Percentiles rank a stretch among this genome's conserved stretches.
These are phyloP conservation scores for Mycosarcoma mackinlayi DNA, from an alignment of 1,284 basidiomycete genomes.

Conservation along the genomic window DNA sequence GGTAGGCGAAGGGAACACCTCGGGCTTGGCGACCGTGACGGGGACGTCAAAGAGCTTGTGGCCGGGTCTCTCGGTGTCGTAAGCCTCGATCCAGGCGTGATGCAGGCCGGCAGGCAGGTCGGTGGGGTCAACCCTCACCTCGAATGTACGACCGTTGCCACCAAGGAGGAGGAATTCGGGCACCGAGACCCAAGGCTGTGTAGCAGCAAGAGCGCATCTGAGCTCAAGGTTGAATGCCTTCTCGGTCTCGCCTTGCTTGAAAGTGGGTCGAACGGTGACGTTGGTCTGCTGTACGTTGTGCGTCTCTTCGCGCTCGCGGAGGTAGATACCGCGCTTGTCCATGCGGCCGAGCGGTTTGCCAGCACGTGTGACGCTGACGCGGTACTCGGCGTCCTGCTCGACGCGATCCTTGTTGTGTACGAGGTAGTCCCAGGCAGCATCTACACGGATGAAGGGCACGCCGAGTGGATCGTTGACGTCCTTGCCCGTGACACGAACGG, in stretches of 20 bases:
- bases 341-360: slow-evolving; percentile 57
- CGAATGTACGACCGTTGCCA: slow-evolving; percentile 67
- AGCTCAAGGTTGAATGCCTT: slow-evolving; percentile 65
- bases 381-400: slow-evolving; percentile 66
- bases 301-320: slow-evolving; percentile 65
- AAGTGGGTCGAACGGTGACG: slow-evolving; percentile 63
- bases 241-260: slow-evolving; percentile 63
- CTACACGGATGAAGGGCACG: slow-evolving; percentile 67
- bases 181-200: slow-evolving; percentile 63
- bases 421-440: slow-evolving; percentile 67
- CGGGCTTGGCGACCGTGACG: slow-evolving; percentile 67
- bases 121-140: slow-evolving; percentile 66
- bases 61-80: slow-evolving; percentile 60
- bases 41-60: slow-evolving; percentile 66
- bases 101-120: slow-evolving; percentile 64
- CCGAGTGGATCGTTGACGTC: slow-evolving; percentile 67
- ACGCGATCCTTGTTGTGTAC: slow-evolving; percentile 59
- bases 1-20: slow-evolving; percentile 50
- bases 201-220: slow-evolving; percentile 53
- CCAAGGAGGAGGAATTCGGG: slow-evolving; percentile 66
- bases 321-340: slow-evolving; percentile 67
- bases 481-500: slow-evolving; percentile 64
- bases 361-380: slow-evolving; percentile 61
- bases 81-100: slow-evolving; percentile 62
- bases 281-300: slow-evolving; percentile 59